Evolutionary conservation across 1,139 yeast genomes (phyloP), one percentile per base, ranked within the genome.

Genomic region (Taphrina flavorubra): DNA sequence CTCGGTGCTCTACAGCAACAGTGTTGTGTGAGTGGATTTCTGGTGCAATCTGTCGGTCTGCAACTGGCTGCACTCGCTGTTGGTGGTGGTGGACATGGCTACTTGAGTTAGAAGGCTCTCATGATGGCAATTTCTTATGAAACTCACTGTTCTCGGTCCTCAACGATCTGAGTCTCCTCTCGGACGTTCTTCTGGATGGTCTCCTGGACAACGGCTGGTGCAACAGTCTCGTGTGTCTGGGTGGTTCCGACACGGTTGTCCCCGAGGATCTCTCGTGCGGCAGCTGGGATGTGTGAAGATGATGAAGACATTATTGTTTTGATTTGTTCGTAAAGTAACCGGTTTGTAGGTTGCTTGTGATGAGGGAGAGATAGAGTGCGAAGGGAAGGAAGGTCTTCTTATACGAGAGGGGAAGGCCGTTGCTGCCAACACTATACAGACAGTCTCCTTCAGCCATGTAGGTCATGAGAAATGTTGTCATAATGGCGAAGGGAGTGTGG

Each of bases 71-170:
- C 7, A 65, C 63, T 36, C 68, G 68, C 68, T 65, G 68, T 63
- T 65, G 68, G 68, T 65, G 63, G 68, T 65, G 68, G 63, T 65
- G 68, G 46, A 65, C 63, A 34, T 65, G 68, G 68, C 58, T 53
- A 16, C 31, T 25, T 25, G 31, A 25, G 31, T 25, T 25, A 25
- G 31, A 25, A 25, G 31, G 31, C 31, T 25, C 31, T 25, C n/a
- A n/a, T n/a, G n/a, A 25, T 25, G 31, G 31, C 2, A 25, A 2
- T 25, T 4, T 25, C 31, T 25, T 4, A 4, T 25, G 4, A 4
- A 2, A 25, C 58, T 53, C 16, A 53, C 58, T 63, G 67, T 40
- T 63, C 67, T 36, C 61, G 53, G 67, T 63, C 67, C 55, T 53
- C 61, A 25, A 63, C 61, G n/a, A 55, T 53, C 34, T 63, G 58